Evolutionary conservation across 306 rosid species (phyloP).

Genomic region (Lathyrus sativus): DNA sequence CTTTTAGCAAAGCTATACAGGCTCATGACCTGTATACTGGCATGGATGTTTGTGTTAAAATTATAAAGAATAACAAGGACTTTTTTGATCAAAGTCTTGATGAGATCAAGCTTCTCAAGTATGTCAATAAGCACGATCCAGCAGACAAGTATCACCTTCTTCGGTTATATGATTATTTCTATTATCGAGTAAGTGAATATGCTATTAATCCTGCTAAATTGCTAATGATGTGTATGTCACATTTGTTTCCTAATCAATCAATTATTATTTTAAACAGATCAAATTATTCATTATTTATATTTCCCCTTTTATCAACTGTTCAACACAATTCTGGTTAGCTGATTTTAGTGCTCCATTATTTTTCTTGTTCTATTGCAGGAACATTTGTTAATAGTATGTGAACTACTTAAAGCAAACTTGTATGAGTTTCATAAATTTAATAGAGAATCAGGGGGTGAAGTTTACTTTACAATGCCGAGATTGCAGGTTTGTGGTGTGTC

Average conservation of each 20-base stretch:
- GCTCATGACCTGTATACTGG: slow-evolving; percentile 98
- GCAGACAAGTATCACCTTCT: slow-evolving; percentile 93
- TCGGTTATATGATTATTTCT: slow-evolving; percentile 94
- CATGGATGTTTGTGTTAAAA: slow-evolving; percentile 97
- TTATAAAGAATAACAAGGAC: slow-evolving; percentile 98
- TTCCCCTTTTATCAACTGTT: background rate
- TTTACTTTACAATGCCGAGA: slow-evolving; percentile 99
- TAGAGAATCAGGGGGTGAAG: slow-evolving; percentile 99
- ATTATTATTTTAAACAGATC: no score
- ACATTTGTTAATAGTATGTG: slow-evolving; percentile 94
- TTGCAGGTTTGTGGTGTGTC: slow-evolving; percentile 71
- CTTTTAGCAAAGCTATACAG: slow-evolving; percentile 98
- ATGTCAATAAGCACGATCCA: slow-evolving; percentile 95
- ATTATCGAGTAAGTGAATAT: slow-evolving; percentile 76
- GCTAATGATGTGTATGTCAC: no score
- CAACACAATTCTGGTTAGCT: no score
- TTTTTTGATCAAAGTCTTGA: slow-evolving; percentile 99
- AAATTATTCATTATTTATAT: no score
- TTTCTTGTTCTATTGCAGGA: slow-evolving; percentile 57
- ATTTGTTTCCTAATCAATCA: background rate
- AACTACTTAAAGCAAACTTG: slow-evolving; percentile 94
- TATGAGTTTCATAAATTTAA: slow-evolving; percentile 96
- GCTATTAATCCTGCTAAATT: slow-evolving; percentile 18
- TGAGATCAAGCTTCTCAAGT: slow-evolving; percentile 99
- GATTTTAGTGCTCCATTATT: no score